Evolutionary conservation across 2,329 filamentous ascomycete genomes (phyloP).

Genomic region (Aspergillus texensis): DNA sequence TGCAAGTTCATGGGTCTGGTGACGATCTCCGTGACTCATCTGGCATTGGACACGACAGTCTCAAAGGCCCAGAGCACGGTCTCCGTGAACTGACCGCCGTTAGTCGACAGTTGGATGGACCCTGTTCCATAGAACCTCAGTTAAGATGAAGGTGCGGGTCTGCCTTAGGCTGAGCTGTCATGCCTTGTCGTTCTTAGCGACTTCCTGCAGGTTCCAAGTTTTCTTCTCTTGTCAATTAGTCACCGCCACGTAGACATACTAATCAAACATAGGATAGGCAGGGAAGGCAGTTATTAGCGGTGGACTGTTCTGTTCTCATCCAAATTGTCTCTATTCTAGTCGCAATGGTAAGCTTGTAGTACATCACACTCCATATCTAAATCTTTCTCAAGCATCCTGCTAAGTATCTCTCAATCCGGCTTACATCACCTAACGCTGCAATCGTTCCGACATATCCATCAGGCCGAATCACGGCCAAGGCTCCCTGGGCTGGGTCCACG

Average conservation of each 20-base stretch:
- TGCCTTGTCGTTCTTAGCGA: background rate
- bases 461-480: conserved; percentile 39
- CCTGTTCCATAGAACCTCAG: background rate
- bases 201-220: background rate
- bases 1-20: background rate
- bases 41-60: background rate
- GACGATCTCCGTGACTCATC: background rate
- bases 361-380: conserved; percentile 5
- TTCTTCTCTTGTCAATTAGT: background rate
- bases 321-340: background rate
- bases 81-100: background rate
- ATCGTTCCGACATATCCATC: conserved; percentile 42
- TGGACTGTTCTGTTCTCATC: background rate
- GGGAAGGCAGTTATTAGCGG: too few species aligned
- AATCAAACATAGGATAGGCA: too few species aligned
- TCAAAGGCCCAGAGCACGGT: background rate
- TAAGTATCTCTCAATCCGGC: conserved; percentile 31
- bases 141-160: background rate
- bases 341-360: background rate
- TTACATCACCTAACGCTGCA: conserved; percentile 30
- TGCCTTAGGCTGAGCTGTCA: background rate
- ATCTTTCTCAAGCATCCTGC: conserved; percentile 19
- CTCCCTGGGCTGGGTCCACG: conserved; percentile 33
- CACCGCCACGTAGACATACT: too few species aligned
- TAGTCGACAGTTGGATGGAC: background rate